phyloP scores from a whole-genome alignment of 345 rosid species.

The Rhodamnia rubescens region DNA sequence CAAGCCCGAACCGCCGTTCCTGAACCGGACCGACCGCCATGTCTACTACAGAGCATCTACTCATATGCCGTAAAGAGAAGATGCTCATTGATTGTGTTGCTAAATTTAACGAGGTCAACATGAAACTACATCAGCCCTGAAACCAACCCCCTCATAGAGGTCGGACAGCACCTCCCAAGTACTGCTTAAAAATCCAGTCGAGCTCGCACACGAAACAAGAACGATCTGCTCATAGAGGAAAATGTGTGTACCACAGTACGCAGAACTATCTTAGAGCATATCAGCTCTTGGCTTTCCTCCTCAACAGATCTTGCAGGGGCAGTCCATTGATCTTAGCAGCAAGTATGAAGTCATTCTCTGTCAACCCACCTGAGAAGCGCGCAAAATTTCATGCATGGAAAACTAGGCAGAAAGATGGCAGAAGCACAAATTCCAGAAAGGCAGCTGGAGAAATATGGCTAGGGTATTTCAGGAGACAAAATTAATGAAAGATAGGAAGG shows the following conservation, averaged over 20 bases:
- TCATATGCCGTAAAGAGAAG: neutral
- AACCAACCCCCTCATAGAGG: neutral
- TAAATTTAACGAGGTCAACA: neutral
- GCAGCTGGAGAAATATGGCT: neutral
- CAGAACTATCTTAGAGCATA: neutral
- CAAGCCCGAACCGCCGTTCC: too few species aligned
- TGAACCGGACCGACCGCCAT: too few species aligned
- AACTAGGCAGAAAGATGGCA: neutral
- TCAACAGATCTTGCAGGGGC: conserved; percentile 48
- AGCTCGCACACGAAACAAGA: neutral
- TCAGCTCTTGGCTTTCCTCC: conserved; percentile 11
- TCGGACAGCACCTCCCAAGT: neutral
- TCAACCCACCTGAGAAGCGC: conserved; percentile 49
- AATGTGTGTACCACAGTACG: neutral
- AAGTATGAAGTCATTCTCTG: conserved; percentile 90
- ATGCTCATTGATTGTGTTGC: neutral
- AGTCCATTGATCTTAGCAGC: conserved; percentile 74
- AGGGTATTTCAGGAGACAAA: neutral
- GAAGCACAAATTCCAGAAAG: neutral
- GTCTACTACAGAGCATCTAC: neutral
- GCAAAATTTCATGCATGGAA: neutral
- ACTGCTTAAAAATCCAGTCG: neutral
- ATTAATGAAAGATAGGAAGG: neutral
- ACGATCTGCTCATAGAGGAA: neutral
- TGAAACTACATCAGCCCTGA: neutral